A percentile compares a stretch with the other conserved stretches of the same genome.
Conservation (phyloP, 176 grass and related monocot species). For the Calamus simplicifolius region DNA sequence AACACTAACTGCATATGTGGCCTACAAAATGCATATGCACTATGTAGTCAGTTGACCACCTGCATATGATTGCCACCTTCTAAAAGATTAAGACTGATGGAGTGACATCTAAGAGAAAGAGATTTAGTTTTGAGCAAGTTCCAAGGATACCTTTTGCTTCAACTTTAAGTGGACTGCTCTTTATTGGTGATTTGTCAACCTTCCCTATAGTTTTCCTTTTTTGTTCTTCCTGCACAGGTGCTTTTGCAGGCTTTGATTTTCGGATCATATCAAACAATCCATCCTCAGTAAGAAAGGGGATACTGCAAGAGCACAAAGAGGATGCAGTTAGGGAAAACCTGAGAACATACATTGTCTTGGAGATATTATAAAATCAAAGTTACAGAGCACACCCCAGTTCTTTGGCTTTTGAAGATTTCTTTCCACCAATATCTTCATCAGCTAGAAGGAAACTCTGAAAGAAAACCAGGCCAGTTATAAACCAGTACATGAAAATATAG, state of each 20-base stretch:
- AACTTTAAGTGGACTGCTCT: slow-evolving; percentile 53
- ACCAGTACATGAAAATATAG: background rate
- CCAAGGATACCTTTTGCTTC: slow-evolving; percentile 48
- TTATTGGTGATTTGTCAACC: slow-evolving; percentile 41
- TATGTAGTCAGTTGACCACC: no score
- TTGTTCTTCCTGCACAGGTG: slow-evolving; percentile 32
- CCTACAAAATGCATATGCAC: no score
- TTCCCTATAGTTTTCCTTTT: slow-evolving; percentile 39
- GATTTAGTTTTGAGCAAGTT: no score
- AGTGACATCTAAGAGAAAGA: no score
- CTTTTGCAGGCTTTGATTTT: slow-evolving; percentile 74
- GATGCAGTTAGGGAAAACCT: slow-evolving; percentile 29
- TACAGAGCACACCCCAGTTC: slow-evolving; percentile 63
- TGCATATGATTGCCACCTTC: no score
- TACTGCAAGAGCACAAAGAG: slow-evolving; percentile 26
- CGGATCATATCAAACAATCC: slow-evolving; percentile 89
- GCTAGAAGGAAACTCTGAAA: slow-evolving; percentile 83
- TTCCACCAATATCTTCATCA: slow-evolving; percentile 94
- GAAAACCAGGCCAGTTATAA: background rate
- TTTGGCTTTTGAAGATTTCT: slow-evolving; percentile 89
- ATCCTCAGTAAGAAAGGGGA: slow-evolving; percentile 89
- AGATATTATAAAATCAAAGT: slow-evolving; percentile 8
- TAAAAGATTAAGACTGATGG: no score
- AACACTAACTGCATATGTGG: no score
- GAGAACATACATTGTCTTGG: background rate